Evolutionary conservation across 2,329 filamentous ascomycete genomes (phyloP), one percentile per base, ranked within the genome.

Genomic region (Apiospora marii): DNA sequence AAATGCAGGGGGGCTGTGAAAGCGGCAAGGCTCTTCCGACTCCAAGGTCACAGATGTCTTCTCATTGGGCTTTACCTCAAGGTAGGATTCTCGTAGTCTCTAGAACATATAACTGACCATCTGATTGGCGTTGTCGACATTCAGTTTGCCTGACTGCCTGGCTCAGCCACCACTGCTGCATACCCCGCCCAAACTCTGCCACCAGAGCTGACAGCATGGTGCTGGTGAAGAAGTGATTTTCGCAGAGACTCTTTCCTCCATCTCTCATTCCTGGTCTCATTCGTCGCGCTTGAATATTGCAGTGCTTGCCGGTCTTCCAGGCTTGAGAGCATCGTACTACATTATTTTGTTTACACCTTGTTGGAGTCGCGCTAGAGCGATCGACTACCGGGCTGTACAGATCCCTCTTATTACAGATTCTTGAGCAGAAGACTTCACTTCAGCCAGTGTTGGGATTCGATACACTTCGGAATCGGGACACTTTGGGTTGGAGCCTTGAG

Each of bases 321-420:
- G n/a, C 22, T n/a, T 27, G n/a, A 24, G 49, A 27, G n/a, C 49
- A 27, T 24, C 13, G 12, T 51, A 10, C 22, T 27, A 12, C 13
- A 27, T 6, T n/a, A 27, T 27, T 12, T 24, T 5, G 13, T 4
- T n/a, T 14, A 51, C n/a, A 24, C 27, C n/a, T 24, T 13, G n/a
- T 27, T 24, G 49, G 5, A 51, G n/a, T 4, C 10, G 10, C 14
- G 5, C 76, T 87, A 12, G 86, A 90, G 67, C 87, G 81, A 70
- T 84, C 86, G 0, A 80, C 82, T 0, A 37, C 79, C 0, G 88
- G 89, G 0, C 83, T 90, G 78, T 89, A 88, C 74, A 82, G 87
- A 3, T 87, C 86, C 0, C 71, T 90, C 0, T 71, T 90, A 0
- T 73, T 80, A 1, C 86, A 90, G 51, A 76, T 90, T 0, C 77